These are phyloP conservation scores for Claviceps sorghi DNA, from an alignment of 2,329 filamentous ascomycete species.

Conservation along the genomic window DNA sequence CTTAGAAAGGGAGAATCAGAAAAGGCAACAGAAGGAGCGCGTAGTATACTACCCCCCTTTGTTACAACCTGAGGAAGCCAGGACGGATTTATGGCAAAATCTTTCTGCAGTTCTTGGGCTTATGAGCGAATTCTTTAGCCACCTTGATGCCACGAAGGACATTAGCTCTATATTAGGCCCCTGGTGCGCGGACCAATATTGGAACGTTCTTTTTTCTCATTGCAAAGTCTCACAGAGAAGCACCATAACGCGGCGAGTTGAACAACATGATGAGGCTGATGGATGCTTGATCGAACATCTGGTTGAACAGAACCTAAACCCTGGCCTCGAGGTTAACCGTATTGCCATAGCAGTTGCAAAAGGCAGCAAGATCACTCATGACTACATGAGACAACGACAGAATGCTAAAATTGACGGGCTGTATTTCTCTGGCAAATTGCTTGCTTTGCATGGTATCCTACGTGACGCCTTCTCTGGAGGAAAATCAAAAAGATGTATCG, in stretches of 20 bases:
- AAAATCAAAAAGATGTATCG: constrained; percentile 46
- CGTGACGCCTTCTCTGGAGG: constrained; percentile 49
- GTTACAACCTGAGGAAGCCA: constrained; percentile 27
- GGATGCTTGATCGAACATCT: neutral
- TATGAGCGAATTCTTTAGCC: constrained; percentile 33
- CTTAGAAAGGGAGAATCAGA: constrained; percentile 11
- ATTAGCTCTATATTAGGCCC: constrained; percentile 55
- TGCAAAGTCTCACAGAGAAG: constrained; percentile 44
- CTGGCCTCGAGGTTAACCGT: neutral
- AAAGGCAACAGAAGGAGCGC: constrained; percentile 34
- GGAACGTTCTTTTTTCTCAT: constrained; percentile 49
- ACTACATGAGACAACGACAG: neutral
- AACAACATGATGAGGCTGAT: neutral
- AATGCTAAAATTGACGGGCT: constrained; percentile 8
- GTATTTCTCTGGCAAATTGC: constrained; percentile 59
- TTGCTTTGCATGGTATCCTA: constrained; percentile 46
- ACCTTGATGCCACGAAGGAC: constrained; percentile 44
- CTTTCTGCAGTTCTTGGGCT: constrained; percentile 32
- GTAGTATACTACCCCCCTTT: constrained; percentile 30
- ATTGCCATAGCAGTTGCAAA: neutral
- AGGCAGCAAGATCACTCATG: neutral
- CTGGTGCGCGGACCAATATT: constrained; percentile 77
- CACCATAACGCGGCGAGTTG: constrained; percentile 27
- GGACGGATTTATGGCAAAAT: constrained; percentile 49
- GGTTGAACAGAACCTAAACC: neutral